Evolutionary conservation across 176 grass and related monocot genomes (phyloP), one percentile per base, ranked within the genome.

Genomic region (Oropetium thomaeum): DNA sequence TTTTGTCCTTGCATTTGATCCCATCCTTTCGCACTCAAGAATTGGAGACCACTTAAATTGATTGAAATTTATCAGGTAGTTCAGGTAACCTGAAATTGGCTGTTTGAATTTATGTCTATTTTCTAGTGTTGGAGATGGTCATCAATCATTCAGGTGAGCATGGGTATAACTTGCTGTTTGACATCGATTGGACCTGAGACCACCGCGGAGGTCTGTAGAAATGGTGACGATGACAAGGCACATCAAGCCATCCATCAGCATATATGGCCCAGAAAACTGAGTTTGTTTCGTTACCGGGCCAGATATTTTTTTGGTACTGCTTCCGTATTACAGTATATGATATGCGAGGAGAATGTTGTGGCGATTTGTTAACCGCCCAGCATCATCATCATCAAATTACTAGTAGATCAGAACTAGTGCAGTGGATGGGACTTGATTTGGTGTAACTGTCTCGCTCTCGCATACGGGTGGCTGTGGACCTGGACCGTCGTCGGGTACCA

Each of bases 391-490:
- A 38, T 42, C 35, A 41, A 54, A 61, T 68, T 52, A n/a, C n/a
- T n/a, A n/a, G n/a, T n/a, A 58, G 17, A 30, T 19, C 2, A 41
- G 25, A 30, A 41, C 75, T 15, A 53, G 19, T 39, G 23, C 28
- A 22, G 28, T 63, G 63, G 65, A 71, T 8, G 27, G 3, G 17
- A 28, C 84, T 70, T 57, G 49, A 58, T 72, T 82, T 71, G 58
- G 73, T 65, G 58, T 44, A 49, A 55, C 58, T 20, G 57, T 87
- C 30, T 82, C n/a, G n/a, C n/a, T n/a, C n/a, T n/a, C 30, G 11
- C 67, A 14, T 27, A 53, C 19, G 27, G n/a, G 51, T 69, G 51
- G 78, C 58, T 70, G 65, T 68, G 35, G 0, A 8, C 25, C 65
- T 71, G 71, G 71, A 78, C 30, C 67, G 26, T n/a, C n/a, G n/a